Base-by-base conservation (phyloP, 2,329 filamentous ascomycete species). In the Aquanectria penicillioides region DNA sequence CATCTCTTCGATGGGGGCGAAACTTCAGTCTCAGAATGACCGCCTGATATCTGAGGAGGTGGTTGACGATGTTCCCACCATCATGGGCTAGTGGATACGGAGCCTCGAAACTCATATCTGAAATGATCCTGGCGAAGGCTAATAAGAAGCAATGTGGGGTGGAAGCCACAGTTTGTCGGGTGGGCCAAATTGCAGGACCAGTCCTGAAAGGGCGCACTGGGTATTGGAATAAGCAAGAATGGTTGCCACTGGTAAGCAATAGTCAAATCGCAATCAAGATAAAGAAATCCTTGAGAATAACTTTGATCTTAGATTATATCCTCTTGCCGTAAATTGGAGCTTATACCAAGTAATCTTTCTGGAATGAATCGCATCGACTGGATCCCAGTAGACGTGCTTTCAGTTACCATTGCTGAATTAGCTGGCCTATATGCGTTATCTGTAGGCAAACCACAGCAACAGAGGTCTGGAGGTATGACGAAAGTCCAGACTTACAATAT, bases 181-280 rank as follows among this genome's bases (percentile, higher is more conserved):
- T 53, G 9, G 50, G 50, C 6, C 50, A 53, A 26, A 23, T 53
- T 6, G 38, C 50, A n/a, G 50, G 50, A 8, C 50, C 38, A 3
- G 29, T 44, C 3, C 18, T 23, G 9, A 18, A 26, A 20, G 36
- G 25, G 4, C 28, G 20, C 11, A 36, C 17, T 10, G 50, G 38
- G 8, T n/a, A 10, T 7, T 53, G 50, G 50, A 43, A 34, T 18
- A 20, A 38, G n/a, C 38, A 44, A 22, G 50, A 53, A 20, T 53
- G 50, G 50, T 23, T 53, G 7, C 50, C 38, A 2, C 20, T 26
- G 15, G 37, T 53, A 17, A 34, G 37, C 10, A 20, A 5, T 17
- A 1, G 17, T 22, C 4, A 23, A 31, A n/a, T 20, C 13, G 10
- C 11, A 5, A 10, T 34, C n/a, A 9, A 6, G 12, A 7, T 12